A percentile compares a stretch with the other conserved stretches of the same genome.
These are phyloP conservation scores for Crucihimalaya himalaica DNA, from an alignment of 345 rosid genomes.

Conservation along the genomic window DNA sequence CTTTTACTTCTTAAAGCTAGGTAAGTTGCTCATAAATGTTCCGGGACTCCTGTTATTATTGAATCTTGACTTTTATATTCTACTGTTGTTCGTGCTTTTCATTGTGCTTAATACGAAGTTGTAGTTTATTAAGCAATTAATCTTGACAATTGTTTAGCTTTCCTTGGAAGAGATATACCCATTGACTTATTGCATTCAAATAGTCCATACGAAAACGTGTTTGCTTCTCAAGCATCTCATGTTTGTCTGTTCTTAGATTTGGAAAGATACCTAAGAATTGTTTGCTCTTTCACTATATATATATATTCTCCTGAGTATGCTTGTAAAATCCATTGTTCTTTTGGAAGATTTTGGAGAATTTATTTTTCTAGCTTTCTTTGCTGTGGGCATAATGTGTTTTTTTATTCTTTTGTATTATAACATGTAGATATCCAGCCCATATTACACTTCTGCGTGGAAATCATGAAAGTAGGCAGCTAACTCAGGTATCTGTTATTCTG, in stretches of 20 bases:
- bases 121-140: neutral
- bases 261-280: neutral
- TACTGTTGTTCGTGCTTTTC: neutral
- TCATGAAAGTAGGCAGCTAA: slow-evolving; percentile 98
- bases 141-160: neutral
- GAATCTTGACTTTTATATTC: slow-evolving; percentile 14
- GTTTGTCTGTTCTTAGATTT: neutral
- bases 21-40: slow-evolving; percentile 37
- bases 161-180: neutral
- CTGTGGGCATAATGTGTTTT: neutral
- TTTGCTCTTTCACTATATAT: neutral
- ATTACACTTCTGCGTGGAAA: slow-evolving; percentile 99
- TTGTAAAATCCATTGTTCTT: slow-evolving; percentile 9
- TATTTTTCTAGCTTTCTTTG: neutral
- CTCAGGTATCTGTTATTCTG: slow-evolving; percentile 67
- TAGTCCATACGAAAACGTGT: neutral
- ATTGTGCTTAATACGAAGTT: neutral
- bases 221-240: slow-evolving; percentile 4
- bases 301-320: neutral
- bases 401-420: slow-evolving; percentile 2
- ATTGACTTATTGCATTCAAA: neutral
- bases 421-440: slow-evolving; percentile 86
- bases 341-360: neutral
- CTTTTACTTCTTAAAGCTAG: slow-evolving; percentile 96
- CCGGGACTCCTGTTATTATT: neutral